Evolutionary conservation across 1,139 yeast genomes (phyloP).

Genomic region (Yarrowia galli): DNA sequence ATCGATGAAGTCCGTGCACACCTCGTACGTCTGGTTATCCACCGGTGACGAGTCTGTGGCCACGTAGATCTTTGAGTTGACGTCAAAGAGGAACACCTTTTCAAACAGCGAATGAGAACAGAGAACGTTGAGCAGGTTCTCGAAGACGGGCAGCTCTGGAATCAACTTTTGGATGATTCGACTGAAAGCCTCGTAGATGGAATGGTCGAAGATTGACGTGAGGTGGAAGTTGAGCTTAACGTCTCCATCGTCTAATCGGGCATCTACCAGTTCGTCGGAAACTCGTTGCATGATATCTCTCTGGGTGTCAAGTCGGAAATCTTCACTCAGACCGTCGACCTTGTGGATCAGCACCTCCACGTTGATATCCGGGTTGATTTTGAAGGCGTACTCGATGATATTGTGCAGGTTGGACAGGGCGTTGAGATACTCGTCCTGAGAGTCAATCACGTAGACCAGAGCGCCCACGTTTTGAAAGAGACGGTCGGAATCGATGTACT

Average conservation of each 20-base stretch:
- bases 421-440: constrained; percentile 90
- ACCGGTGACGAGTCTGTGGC: constrained; percentile 97
- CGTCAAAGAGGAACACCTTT: constrained; percentile 89
- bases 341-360: constrained; percentile 94
- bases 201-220: constrained; percentile 93
- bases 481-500: constrained; percentile 71
- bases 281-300: constrained; percentile 96
- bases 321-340: constrained; percentile 93
- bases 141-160: constrained; percentile 86
- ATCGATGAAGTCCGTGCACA: constrained; percentile 96
- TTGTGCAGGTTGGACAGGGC: constrained; percentile 88
- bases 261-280: constrained; percentile 88
- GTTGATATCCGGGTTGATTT: constrained; percentile 83
- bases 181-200: constrained; percentile 94
- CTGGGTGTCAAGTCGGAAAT: constrained; percentile 91
- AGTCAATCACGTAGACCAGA: constrained; percentile 87
- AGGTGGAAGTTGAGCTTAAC: constrained; percentile 90
- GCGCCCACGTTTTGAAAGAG: constrained; percentile 89
- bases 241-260: constrained; percentile 75
- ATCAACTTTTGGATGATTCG: constrained; percentile 90
- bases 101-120: constrained; percentile 92
- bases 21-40: constrained; percentile 93
- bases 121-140: constrained; percentile 84
- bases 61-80: constrained; percentile 91
- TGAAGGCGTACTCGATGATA: constrained; percentile 87